Conservation (phyloP, 2,329 filamentous ascomycete species). For the Catunica adiposa region DNA sequence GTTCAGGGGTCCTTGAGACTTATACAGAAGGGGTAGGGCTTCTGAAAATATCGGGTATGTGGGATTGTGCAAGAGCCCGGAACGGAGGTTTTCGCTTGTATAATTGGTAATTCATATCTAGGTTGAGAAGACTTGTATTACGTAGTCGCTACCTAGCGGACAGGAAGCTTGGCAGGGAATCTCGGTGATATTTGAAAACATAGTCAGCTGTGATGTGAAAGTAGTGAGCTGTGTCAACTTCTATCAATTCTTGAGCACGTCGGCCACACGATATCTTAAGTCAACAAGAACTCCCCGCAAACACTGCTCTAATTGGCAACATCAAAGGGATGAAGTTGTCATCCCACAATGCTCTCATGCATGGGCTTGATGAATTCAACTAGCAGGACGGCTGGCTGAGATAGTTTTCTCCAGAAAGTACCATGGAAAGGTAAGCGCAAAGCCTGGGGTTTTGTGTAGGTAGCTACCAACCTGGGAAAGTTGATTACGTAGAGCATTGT, state of each 20-base stretch:
- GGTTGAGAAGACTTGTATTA: not conserved
- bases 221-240: not conserved
- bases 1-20: not conserved
- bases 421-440: not conserved
- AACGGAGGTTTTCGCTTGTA: not conserved
- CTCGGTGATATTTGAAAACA: not conserved
- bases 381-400: not conserved
- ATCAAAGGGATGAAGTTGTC: not conserved
- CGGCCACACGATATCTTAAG: not conserved
- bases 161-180: too few relatives aligned
- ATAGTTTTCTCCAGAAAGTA: not conserved
- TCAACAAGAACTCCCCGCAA: too few relatives aligned
- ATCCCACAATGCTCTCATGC: not conserved
- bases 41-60: not conserved
- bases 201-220: not conserved
- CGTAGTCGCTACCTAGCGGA: too few relatives aligned
- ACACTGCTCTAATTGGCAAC: not conserved
- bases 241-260: not conserved
- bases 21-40: not conserved
- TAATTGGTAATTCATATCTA: too few relatives aligned
- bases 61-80: not conserved
- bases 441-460: not conserved
- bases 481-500: conserved; percentile 1
- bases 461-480: not conserved
- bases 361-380: not conserved